Base-by-base conservation (phyloP, 768 basidiomycete genomes). In the Calvatia gigantea region DNA sequence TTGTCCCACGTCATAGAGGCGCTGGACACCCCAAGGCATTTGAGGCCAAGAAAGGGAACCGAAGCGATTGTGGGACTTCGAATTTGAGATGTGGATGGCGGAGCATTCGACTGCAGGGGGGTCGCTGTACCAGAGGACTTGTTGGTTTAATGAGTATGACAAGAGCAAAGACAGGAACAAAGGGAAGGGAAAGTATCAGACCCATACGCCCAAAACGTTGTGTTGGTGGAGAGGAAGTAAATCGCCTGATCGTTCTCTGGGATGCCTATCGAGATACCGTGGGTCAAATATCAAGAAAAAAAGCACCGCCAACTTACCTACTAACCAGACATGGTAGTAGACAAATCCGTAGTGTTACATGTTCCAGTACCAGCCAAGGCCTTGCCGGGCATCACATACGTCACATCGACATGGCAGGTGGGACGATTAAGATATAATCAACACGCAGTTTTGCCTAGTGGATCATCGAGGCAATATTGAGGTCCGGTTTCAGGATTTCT, bases 281-380 rank as follows among this genome's bases (percentile, higher is more conserved):
- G n/a, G 48, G 53, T 35, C 38, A 43, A 50, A 50, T 11, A 55
- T 31, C 42, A 33, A 35, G 9, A 35, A 19, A 35, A 57, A 51
- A 12, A 56, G 19, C 17, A 27, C n/a, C n/a, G n/a, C n/a, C n/a
- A 31, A 71, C 84, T 42, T 58, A 88, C 90, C 86, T 87, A 87
- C 91, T 91, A 93, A 62, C 92, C 92, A 4, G 91, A 91, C 31
- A 94, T 76, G 43, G 90, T 84, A 15, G 93, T 78, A 15, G 91
- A n/a, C 25, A 94, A 70, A 28, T 91, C 88, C 75, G 91, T 81
- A 17, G 78, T 72, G 14, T 91, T 63, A 31, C 83, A 80, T 45
- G 80, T 73, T 4, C 83, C 83, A 4, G 81, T 80, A 35, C 86
- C 89, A 71, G 90, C 80, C 46, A 89, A 76, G 1, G 91, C 92